phyloP scores from a whole-genome alignment of 2,329 filamentous ascomycete genomes.

The Xylaria arbuscula region DNA sequence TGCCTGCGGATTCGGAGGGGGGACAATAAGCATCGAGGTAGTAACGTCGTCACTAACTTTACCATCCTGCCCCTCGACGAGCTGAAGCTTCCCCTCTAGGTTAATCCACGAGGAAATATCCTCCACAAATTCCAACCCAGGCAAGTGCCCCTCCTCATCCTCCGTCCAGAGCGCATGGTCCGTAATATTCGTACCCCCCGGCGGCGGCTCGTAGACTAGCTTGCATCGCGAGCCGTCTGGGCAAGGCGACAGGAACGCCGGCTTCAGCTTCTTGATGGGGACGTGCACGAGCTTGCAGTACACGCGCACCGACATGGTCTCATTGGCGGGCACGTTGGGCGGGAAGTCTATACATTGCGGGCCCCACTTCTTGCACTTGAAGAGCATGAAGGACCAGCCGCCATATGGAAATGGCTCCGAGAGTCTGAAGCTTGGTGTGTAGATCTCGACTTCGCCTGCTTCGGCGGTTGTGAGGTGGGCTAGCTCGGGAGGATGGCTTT shows the following conservation, averaged over 20 bases:
- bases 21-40: not conserved
- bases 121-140: not conserved
- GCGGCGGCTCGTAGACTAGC: not conserved
- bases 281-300: not conserved
- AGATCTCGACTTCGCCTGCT: not conserved
- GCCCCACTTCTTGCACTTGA: not conserved
- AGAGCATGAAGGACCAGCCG: no score
- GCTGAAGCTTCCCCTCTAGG: not conserved
- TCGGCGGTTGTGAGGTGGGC: not conserved
- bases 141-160: not conserved
- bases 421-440: slow-evolving; percentile 4
- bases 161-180: not conserved
- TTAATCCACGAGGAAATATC: not conserved
- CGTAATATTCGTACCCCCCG: not conserved
- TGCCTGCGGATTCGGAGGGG: not conserved
- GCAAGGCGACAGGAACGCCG: slow-evolving; percentile 6
- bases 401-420: not conserved
- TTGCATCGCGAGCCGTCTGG: not conserved
- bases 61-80: not conserved
- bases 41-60: not conserved
- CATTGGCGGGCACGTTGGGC: not conserved
- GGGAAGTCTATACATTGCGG: slow-evolving; percentile 14
- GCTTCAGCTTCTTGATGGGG: not conserved
- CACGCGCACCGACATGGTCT: slow-evolving; percentile 12
- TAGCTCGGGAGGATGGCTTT: not conserved